A percentile compares a stretch with the other conserved stretches of the same genome.
Evolutionary conservation across 1,284 basidiomycete species (phyloP).

Genomic region (Irpex rosettiformis): DNA sequence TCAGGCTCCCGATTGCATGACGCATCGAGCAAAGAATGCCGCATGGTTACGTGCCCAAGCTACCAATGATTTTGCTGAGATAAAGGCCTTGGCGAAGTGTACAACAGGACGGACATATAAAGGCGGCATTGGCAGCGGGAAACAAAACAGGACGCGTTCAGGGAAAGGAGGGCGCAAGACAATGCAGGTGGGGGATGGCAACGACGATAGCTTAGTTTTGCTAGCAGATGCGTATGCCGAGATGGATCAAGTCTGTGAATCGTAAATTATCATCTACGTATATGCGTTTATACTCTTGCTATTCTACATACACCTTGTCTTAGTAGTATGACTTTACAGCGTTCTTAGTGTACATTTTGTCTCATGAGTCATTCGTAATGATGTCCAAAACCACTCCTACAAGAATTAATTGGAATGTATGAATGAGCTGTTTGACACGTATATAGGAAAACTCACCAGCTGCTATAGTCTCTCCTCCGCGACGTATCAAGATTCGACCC

Average conservation of each 20-base stretch:
- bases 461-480: constrained; percentile 92
- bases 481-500: constrained; percentile 86
- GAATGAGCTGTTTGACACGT: neutral
- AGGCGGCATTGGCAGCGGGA: constrained; percentile 30
- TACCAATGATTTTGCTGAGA: constrained; percentile 60
- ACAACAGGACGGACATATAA: constrained; percentile 38
- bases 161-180: constrained; percentile 2
- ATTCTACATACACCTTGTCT: neutral
- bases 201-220: neutral
- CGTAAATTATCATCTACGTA: constrained; percentile 11
- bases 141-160: constrained; percentile 4
- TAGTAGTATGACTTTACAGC: neutral
- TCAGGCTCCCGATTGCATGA: constrained; percentile 49
- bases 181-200: neutral
- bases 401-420: neutral
- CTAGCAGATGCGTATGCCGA: neutral
- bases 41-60: constrained; percentile 75
- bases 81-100: constrained; percentile 59
- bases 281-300: neutral
- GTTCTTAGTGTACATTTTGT: neutral
- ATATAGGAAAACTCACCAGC: constrained; percentile 76
- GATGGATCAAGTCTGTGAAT: constrained; percentile 7
- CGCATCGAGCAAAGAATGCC: constrained; percentile 58
- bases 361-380: neutral
- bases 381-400: constrained; percentile 10